These are phyloP conservation scores for Protea cynaroides DNA, from an alignment of 164 flowering plant species.

Conservation along the genomic window DNA sequence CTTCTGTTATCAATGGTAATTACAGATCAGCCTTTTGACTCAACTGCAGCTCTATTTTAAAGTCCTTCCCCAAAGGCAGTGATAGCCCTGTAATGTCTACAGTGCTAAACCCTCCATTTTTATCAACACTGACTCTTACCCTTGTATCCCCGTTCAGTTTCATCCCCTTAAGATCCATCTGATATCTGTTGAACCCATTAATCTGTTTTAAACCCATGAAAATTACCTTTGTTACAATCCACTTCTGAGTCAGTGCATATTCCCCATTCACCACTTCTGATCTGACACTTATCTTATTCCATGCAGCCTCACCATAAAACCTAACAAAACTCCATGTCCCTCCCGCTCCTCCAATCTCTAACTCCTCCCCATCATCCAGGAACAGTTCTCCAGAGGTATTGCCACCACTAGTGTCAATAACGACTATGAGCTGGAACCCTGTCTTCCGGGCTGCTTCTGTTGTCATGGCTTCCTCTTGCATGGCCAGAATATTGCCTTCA, in stretches of 20 bases:
- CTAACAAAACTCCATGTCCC: slow-evolving; percentile 52
- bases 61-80: slow-evolving; percentile 38
- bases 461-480: slow-evolving; percentile 74
- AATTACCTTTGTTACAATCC: slow-evolving; percentile 47
- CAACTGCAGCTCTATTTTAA: slow-evolving; percentile 25
- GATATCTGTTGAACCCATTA: background rate
- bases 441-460: slow-evolving; percentile 48
- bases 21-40: background rate
- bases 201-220: slow-evolving; percentile 40
- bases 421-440: slow-evolving; percentile 54
- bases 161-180: background rate
- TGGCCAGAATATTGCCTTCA: slow-evolving; percentile 58
- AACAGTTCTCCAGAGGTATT: slow-evolving; percentile 53
- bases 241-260: slow-evolving; percentile 44
- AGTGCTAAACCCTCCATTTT: slow-evolving; percentile 12
- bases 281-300: slow-evolving; percentile 21
- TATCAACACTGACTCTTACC: slow-evolving; percentile 4
- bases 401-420: slow-evolving; percentile 20
- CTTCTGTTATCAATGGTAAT: too few relatives aligned
- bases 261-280: slow-evolving; percentile 46
- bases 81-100: slow-evolving; percentile 30
- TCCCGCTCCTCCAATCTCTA: slow-evolving; percentile 48
- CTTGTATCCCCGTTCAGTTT: background rate
- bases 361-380: slow-evolving; percentile 67
- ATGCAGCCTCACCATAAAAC: slow-evolving; percentile 20